These are phyloP conservation scores for Dittrichia graveolens DNA, from an alignment of 129 eudicot genomes.

Conservation along the genomic window DNA sequence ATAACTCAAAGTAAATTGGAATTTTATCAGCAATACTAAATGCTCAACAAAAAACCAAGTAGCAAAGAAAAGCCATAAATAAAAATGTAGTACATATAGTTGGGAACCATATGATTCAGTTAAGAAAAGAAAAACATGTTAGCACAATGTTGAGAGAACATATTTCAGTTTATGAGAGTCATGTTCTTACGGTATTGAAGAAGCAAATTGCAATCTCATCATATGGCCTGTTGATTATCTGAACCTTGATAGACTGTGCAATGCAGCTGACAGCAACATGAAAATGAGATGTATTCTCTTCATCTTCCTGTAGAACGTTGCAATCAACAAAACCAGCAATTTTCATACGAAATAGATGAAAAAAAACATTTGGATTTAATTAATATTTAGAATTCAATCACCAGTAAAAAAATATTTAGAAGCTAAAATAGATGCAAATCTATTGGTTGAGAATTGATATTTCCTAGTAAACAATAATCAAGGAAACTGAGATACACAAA, in stretches of 20 bases:
- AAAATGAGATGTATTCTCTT: conserved; percentile 63
- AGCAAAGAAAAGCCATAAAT: too few relatives aligned
- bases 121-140: not conserved
- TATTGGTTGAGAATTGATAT: not conserved
- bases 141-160: not conserved
- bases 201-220: conserved; percentile 94
- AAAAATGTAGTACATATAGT: not conserved
- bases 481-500: not conserved
- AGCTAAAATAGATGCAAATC: not conserved
- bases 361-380: not conserved
- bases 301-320: conserved; percentile 56
- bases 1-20: conserved; percentile 3
- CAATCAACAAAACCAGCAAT: conserved; percentile 22
- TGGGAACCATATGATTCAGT: not conserved
- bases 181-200: conserved; percentile 82
- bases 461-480: not conserved
- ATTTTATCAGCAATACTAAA: not conserved
- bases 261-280: conserved; percentile 74
- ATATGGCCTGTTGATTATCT: conserved; percentile 86
- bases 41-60: not conserved
- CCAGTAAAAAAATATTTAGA: not conserved
- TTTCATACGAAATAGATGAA: not conserved
- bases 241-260: conserved; percentile 72
- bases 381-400: not conserved
- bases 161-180: conserved; percentile 14